Conservation (phyloP, 495 filamentous ascomycete genomes). For the Amorphotheca resinae region DNA sequence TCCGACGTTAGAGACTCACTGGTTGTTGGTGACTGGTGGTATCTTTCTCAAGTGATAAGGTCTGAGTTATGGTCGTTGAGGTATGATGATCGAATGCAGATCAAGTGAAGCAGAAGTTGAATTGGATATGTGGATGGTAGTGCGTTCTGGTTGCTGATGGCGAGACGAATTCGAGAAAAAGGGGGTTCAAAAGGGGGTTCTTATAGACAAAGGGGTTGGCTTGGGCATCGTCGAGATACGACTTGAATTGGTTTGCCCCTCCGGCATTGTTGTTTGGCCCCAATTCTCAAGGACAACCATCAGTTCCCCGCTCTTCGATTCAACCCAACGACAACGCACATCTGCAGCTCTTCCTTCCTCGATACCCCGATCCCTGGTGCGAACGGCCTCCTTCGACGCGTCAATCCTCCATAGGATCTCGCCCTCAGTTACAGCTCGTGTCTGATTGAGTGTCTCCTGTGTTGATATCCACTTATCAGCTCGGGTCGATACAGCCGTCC, state of each 20-base stretch:
- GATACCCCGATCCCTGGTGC: not conserved
- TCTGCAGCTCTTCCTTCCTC: constrained; percentile 5
- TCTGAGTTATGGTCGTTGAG: not conserved
- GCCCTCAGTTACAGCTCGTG: not conserved
- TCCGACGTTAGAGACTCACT: constrained; percentile 8
- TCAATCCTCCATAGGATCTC: constrained; percentile 2
- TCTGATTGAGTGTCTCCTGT: not conserved
- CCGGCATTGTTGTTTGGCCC: not conserved
- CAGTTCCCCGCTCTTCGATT: constrained; percentile 1
- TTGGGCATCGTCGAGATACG: not conserved
- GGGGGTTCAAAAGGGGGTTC: constrained; percentile 5
- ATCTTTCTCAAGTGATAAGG: not conserved
- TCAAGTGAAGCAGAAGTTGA: not conserved
- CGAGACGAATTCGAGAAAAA: constrained; percentile 4
- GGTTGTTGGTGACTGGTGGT: constrained; percentile 3
- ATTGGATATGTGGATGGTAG: constrained; percentile 11
- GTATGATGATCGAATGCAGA: not conserved
- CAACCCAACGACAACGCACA: constrained; percentile 11
- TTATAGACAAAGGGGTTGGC: constrained; percentile 12
- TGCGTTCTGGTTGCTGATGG: constrained; percentile 13
- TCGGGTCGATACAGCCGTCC: not conserved
- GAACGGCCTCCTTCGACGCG: not conserved
- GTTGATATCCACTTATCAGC: not conserved
- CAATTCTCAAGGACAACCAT: not conserved
- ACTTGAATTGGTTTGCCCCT: not conserved